These are phyloP conservation scores for Psilocybe cubensis DNA, from an alignment of 768 basidiomycete genomes.

Conservation along the genomic window DNA sequence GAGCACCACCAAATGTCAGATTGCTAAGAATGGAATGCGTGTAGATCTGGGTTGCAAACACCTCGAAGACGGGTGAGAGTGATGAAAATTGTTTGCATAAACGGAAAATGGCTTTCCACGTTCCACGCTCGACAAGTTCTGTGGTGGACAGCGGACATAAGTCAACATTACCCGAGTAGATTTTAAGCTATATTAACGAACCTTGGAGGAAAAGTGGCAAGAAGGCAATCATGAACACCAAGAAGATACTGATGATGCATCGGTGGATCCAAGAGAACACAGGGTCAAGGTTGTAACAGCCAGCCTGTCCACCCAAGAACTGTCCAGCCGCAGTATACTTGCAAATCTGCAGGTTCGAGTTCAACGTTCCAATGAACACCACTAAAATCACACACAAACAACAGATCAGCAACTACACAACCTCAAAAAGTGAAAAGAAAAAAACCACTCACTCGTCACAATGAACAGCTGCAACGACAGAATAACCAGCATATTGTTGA, in stretches of 20 bases:
- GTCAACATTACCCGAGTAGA: no score
- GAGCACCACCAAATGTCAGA: conserved; percentile 95
- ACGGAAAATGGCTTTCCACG: conserved; percentile 88
- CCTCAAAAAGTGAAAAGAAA: neutral
- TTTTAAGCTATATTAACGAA: no score
- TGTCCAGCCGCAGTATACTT: conserved; percentile 72
- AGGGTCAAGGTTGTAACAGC: conserved; percentile 94
- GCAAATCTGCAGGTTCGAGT: conserved; percentile 81
- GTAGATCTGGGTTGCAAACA: conserved; percentile 98
- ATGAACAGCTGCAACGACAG: conserved; percentile 96
- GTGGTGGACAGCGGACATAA: conserved; percentile 18
- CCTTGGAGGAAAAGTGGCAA: conserved; percentile 95
- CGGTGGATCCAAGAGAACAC: conserved; percentile 96
- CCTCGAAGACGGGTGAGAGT: conserved; percentile 93
- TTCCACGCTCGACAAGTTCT: conserved; percentile 97
- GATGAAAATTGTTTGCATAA: conserved; percentile 94
- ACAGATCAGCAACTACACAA: conserved; percentile 15
- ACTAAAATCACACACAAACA: conserved; percentile 48
- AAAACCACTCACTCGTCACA: conserved; percentile 70
- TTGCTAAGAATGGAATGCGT: conserved; percentile 98
- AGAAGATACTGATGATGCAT: conserved; percentile 96
- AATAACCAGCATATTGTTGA: conserved; percentile 99
- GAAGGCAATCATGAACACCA: conserved; percentile 98
- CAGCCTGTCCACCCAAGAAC: conserved; percentile 76
- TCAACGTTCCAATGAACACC: conserved; percentile 94